Evolutionary conservation across 257 asterid genomes (phyloP), one percentile per base, ranked within the genome.

Genomic region (Nyctanthes arbortristis): DNA sequence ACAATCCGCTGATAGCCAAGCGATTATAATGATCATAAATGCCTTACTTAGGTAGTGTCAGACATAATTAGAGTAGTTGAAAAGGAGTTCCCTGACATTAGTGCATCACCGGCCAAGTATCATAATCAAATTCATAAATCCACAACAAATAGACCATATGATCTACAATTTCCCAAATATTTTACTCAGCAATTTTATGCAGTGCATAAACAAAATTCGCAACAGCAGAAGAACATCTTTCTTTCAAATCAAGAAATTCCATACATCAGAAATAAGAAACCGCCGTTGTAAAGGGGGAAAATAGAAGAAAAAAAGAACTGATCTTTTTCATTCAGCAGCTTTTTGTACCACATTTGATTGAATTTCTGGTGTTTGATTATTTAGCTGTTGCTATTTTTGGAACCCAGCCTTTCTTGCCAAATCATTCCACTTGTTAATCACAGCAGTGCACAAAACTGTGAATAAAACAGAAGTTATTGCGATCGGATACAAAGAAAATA

Each of bases 351-450:
- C 71, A 39, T 69, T 65, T 34, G 85, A 67, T 37, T 74, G 73
- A 33, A 70, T 82, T 30, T 82, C 79, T 68, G 69, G 33, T 33
- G 77, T 54, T 45, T 74, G 65, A 49, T 58, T 81, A 55, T 70
- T 39, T 61, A 60, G 60, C 70, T 73, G 68, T 22, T 84, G 81
- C 78, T 83, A 80, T 71, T 81, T 82, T 74, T 78, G 55, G 37
- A 66, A 28, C 71, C 10, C 54, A 71, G 83, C 49, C 43, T 77
- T 83, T 40, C 56, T 75, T 28, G 85, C 88, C 66, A 43, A 78
- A 56, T 79, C 88, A 65, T 69, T 87, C 84, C 86, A 85, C 78
- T 81, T 87, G 80, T 87, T 87, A 70, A 85, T 85, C 64, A 66
- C 91, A 61, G 65, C 67, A 36, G 91, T 78, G 69, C 87, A 79